Percentiles rank a stretch among this genome's conserved stretches.
Evolutionary conservation across 1,139 yeast species (phyloP).

Genomic region (Maudiozyma humilis): DNA sequence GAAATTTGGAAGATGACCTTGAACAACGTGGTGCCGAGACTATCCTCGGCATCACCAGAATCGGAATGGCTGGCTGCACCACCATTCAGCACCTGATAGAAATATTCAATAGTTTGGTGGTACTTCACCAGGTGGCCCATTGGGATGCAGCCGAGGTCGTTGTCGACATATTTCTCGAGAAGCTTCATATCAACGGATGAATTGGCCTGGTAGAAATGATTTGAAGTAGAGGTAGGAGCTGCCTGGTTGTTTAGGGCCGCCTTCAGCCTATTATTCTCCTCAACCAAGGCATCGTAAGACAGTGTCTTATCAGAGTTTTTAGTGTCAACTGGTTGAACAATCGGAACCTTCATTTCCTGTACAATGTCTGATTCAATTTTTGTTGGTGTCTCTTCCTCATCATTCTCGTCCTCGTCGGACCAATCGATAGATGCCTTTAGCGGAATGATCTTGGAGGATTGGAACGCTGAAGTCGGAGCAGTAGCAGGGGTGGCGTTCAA

Average conservation of each 20-base stretch:
- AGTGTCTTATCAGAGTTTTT: not conserved
- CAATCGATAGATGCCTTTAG: constrained; percentile 69
- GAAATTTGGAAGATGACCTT: constrained; percentile 50
- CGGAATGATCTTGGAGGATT: constrained; percentile 61
- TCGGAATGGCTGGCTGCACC: not conserved
- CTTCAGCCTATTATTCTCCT: constrained; percentile 4
- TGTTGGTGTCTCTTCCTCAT: constrained; percentile 22
- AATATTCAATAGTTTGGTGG: constrained; percentile 5
- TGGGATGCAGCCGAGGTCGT: constrained; percentile 6
- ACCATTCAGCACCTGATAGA: not conserved
- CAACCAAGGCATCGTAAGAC: not conserved
- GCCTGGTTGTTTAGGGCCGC: not conserved
- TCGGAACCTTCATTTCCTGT: not conserved
- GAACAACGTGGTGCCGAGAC: constrained; percentile 37
- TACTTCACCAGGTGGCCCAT: constrained; percentile 1
- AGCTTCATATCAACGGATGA: not conserved
- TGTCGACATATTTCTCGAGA: constrained; percentile 1
- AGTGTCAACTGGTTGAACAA: no score
- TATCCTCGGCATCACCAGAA: not conserved
- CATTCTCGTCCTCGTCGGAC: constrained; percentile 72
- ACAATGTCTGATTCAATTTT: not conserved
- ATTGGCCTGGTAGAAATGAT: not conserved
- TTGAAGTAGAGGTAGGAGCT: not conserved
- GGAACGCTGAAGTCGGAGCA: constrained; percentile 23
- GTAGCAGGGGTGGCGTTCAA: not conserved